phyloP scores from a whole-genome alignment of 805 yeast species.

The Cyberlindnera suaveolens region DNA sequence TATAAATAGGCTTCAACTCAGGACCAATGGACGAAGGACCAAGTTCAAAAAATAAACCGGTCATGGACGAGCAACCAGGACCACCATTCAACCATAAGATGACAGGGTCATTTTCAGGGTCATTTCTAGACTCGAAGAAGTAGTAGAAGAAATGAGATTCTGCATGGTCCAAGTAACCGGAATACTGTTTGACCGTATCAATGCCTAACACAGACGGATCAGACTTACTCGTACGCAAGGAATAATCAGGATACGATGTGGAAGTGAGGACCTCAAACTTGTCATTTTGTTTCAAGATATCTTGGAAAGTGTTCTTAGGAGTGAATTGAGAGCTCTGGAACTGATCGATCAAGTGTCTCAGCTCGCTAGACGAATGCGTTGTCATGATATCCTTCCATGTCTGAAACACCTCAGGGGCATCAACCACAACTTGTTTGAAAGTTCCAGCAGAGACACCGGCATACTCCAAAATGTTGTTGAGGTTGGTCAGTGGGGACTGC shows the following conservation, averaged over 20 bases:
- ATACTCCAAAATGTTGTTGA: constrained; percentile 3
- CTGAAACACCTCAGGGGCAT: constrained; percentile 10
- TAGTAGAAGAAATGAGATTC: constrained; percentile 84
- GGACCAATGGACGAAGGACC: constrained; percentile 78
- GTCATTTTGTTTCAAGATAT: constrained; percentile 2
- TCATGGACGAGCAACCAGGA: constrained; percentile 90
- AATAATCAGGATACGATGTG: constrained; percentile 9
- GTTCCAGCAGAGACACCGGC: constrained; percentile 7
- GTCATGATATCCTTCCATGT: constrained; percentile 27
- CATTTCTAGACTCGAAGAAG: constrained; percentile 84
- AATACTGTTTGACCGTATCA: constrained; percentile 71
- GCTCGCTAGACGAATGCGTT: constrained; percentile 24
- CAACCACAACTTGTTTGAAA: constrained; percentile 2
- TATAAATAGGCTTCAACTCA: constrained; percentile 60
- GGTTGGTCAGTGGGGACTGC: constrained; percentile 9
- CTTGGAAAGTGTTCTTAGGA: constrained; percentile 13
- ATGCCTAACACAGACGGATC: constrained; percentile 54
- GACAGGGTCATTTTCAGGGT: constrained; percentile 81
- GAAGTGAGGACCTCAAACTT: constrained; percentile 5
- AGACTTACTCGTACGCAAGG: constrained; percentile 13
- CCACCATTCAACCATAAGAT: constrained; percentile 92
- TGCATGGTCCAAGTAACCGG: constrained; percentile 77
- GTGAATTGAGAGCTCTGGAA: constrained; percentile 10
- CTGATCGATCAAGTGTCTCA: constrained; percentile 8
- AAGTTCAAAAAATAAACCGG: constrained; percentile 85